Evolutionary conservation across 2,329 filamentous ascomycete species (phyloP).

Genomic region (Gremmenia infestans): DNA sequence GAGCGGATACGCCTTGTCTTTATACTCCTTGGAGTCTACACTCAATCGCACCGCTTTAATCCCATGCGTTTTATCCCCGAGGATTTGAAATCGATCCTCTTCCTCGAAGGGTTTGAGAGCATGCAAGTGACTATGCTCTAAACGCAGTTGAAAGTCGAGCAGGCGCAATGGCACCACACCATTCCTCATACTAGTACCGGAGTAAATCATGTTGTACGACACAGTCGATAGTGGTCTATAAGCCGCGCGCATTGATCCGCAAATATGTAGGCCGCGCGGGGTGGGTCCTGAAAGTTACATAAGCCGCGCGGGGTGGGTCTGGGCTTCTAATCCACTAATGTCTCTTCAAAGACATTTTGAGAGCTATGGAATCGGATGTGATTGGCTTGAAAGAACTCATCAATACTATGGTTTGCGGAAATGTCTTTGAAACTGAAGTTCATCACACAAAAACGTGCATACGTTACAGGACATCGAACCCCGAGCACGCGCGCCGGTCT

Average conservation of each 20-base stretch:
- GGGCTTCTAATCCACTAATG: conserved; percentile 2
- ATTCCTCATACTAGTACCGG: conserved; percentile 6
- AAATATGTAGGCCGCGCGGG: background rate
- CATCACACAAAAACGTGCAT: background rate
- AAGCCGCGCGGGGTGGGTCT: conserved; percentile 6
- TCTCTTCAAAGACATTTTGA: conserved; percentile 2
- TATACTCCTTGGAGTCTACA: conserved; percentile 12
- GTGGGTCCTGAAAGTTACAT: conserved; percentile 2
- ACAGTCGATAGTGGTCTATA: conserved; percentile 12
- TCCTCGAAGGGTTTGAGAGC: background rate
- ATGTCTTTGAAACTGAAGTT: background rate
- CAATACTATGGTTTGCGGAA: conserved; percentile 6
- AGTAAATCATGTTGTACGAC: background rate
- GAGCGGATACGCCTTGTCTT: conserved; percentile 9
- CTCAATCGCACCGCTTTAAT: conserved; percentile 9
- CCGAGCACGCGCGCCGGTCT: conserved; percentile 1
- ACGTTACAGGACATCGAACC: conserved; percentile 8
- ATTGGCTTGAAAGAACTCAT: conserved; percentile 1
- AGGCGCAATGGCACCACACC: conserved; percentile 6
- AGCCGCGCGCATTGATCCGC: conserved; percentile 13
- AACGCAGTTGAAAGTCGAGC: background rate
- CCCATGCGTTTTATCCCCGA: conserved; percentile 3
- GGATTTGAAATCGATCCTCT: conserved; percentile 12
- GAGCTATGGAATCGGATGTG: background rate
- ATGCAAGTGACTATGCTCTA: background rate